These are phyloP conservation scores for Fusarium udum DNA, from an alignment of 2,329 filamentous ascomycete species.

Conservation along the genomic window DNA sequence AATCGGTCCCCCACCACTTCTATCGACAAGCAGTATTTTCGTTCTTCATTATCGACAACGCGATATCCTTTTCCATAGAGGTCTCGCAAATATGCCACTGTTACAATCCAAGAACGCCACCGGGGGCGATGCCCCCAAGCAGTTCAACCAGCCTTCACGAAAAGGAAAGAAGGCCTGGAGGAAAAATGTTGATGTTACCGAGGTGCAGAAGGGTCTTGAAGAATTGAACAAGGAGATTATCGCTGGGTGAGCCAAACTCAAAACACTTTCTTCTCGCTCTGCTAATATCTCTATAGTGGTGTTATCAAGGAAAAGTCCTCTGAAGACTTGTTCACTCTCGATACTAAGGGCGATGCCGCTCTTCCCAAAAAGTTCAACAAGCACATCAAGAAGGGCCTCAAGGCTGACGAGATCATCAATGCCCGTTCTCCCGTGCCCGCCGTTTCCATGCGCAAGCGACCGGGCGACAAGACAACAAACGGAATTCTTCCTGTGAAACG, in stretches of 20 bases:
- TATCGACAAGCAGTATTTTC: conserved; percentile 36
- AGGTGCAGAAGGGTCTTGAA: conserved; percentile 84
- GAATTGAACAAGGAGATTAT: conserved; percentile 90
- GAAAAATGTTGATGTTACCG: conserved; percentile 94
- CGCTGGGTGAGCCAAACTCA: conserved; percentile 70
- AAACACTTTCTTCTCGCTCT: background rate
- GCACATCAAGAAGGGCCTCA: conserved; percentile 80
- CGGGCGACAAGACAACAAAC: conserved; percentile 74
- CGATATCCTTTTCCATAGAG: conserved; percentile 16
- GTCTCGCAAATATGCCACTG: conserved; percentile 60
- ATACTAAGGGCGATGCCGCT: conserved; percentile 74
- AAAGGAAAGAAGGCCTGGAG: conserved; percentile 99
- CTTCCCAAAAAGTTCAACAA: conserved; percentile 71
- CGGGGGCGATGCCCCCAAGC: conserved; percentile 72
- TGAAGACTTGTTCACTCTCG: conserved; percentile 85
- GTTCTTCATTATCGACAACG: conserved; percentile 17
- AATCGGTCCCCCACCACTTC: conserved; percentile 41
- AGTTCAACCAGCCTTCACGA: conserved; percentile 87
- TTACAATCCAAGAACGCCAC: conserved; percentile 57
- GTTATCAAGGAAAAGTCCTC: conserved; percentile 85
- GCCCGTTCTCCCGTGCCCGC: conserved; percentile 83
- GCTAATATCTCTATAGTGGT: conserved; percentile 66
- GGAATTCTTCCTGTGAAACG: conserved; percentile 80
- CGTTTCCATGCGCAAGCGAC: conserved; percentile 80
- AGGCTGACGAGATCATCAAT: conserved; percentile 90